Evolutionary conservation across 495 filamentous ascomycete species (phyloP).

Genomic region (Penicillium cosmopolitanum): DNA sequence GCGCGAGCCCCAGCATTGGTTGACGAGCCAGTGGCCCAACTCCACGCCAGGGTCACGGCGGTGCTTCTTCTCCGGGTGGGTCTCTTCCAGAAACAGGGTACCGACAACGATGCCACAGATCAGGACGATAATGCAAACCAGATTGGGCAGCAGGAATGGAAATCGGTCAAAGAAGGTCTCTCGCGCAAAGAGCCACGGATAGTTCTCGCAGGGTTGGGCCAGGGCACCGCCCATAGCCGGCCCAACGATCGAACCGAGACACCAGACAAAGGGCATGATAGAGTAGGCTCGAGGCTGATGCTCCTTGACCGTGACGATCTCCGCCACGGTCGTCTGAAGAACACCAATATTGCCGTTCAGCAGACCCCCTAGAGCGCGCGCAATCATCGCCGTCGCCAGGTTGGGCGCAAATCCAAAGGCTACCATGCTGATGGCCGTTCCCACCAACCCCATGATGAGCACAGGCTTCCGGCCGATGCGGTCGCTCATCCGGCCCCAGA

Average conservation of each 20-base stretch:
- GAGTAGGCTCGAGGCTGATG: conserved; percentile 92
- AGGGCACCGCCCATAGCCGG: conserved; percentile 88
- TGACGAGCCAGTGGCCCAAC: conserved; percentile 73
- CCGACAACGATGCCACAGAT: conserved; percentile 79
- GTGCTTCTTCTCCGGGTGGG: conserved; percentile 81
- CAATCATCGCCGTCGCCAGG: conserved; percentile 81
- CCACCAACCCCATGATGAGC: conserved; percentile 80
- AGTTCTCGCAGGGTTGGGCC: conserved; percentile 80
- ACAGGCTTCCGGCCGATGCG: conserved; percentile 91
- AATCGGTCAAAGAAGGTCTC: conserved; percentile 80
- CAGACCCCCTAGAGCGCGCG: conserved; percentile 84
- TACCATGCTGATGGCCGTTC: conserved; percentile 91
- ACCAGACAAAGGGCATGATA: conserved; percentile 98
- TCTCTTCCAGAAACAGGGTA: conserved; percentile 91
- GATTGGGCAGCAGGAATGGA: conserved; percentile 91
- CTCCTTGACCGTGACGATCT: conserved; percentile 87
- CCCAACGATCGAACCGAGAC: conserved; percentile 87
- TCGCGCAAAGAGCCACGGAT: conserved; percentile 73
- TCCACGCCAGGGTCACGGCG: conserved; percentile 76
- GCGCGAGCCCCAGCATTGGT: conserved; percentile 46
- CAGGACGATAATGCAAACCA: conserved; percentile 83
- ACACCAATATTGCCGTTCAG: conserved; percentile 97
- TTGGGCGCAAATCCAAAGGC: conserved; percentile 90
- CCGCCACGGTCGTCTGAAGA: conserved; percentile 90
- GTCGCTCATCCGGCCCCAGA: conserved; percentile 95